Conservation (phyloP, 495 filamentous ascomycete genomes). For the Neurospora africana region DNA sequence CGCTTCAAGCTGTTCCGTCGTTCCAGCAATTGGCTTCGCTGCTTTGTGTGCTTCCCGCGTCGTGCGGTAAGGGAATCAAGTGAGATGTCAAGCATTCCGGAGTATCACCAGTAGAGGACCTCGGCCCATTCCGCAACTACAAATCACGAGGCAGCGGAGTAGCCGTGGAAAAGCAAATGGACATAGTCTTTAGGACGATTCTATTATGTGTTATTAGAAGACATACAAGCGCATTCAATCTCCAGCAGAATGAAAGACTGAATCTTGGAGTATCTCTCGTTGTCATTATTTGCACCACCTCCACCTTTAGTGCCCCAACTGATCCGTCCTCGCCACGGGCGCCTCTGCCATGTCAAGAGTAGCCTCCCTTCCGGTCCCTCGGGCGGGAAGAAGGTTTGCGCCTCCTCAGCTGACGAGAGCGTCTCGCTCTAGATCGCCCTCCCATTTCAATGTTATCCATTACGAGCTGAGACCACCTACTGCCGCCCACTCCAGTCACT, state of each 20-base stretch:
- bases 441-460: not conserved
- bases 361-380: conserved; percentile 29
- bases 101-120: not conserved
- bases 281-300: not conserved
- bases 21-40: not conserved
- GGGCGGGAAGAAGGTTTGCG: conserved; percentile 33
- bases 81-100: not conserved
- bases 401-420: conserved; percentile 21
- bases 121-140: not conserved
- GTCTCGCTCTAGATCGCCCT: conserved; percentile 25
- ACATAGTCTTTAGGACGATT: not conserved
- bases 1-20: not conserved
- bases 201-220: not conserved
- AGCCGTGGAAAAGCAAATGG: not conserved
- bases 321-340: conserved; percentile 23
- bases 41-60: not conserved
- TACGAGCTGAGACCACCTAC: not conserved
- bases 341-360: conserved; percentile 39
- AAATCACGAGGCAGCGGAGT: not conserved
- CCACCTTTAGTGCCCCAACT: too few species aligned
- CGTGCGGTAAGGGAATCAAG: not conserved
- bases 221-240: not conserved
- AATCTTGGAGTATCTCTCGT: not conserved
- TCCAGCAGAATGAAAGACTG: not conserved
- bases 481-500: conserved; percentile 57